Percentiles rank a stretch among this genome's conserved stretches.
Evolutionary conservation across 306 rosid species (phyloP).

Genomic region (Quillaja saponaria): DNA sequence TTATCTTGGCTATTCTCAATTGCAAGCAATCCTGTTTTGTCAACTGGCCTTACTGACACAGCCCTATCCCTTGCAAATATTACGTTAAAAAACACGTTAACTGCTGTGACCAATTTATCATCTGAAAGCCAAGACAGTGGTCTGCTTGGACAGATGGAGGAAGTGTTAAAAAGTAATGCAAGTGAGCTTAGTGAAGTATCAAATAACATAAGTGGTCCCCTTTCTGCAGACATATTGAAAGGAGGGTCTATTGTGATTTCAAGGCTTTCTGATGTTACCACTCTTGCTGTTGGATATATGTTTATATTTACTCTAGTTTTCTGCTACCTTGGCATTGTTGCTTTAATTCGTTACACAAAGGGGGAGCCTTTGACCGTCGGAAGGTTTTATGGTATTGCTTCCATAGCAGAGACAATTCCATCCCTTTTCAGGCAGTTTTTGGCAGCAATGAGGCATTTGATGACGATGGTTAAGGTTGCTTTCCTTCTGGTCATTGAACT

Average conservation of each 20-base stretch:
- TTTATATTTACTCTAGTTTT: constrained; percentile 74
- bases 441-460: constrained; percentile 98
- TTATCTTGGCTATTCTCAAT: constrained; percentile 77
- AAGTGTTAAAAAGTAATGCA: constrained; percentile 66
- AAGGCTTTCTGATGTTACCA: constrained; percentile 89
- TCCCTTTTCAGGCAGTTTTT: constrained; percentile 95
- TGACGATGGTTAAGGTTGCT: constrained; percentile 99
- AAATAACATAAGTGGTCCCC: constrained; percentile 58
- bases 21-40: constrained; percentile 66
- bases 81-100: constrained; percentile 79
- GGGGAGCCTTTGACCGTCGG: constrained; percentile 90
- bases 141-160: constrained; percentile 73
- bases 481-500: constrained; percentile 96
- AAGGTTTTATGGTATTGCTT: constrained; percentile 88
- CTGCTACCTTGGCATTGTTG: constrained; percentile 77
- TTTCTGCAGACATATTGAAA: constrained; percentile 66
- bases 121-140: constrained; percentile 67
- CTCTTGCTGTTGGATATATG: constrained; percentile 90
- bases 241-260: constrained; percentile 69
- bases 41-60: constrained; percentile 67
- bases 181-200: constrained; percentile 66
- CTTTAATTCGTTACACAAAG: constrained; percentile 80
- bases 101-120: constrained; percentile 72
- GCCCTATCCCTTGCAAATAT: constrained; percentile 87
- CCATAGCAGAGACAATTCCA: constrained; percentile 88